phyloP scores from a whole-genome alignment of 441 rosid species.

The Aleurites moluccanus region DNA sequence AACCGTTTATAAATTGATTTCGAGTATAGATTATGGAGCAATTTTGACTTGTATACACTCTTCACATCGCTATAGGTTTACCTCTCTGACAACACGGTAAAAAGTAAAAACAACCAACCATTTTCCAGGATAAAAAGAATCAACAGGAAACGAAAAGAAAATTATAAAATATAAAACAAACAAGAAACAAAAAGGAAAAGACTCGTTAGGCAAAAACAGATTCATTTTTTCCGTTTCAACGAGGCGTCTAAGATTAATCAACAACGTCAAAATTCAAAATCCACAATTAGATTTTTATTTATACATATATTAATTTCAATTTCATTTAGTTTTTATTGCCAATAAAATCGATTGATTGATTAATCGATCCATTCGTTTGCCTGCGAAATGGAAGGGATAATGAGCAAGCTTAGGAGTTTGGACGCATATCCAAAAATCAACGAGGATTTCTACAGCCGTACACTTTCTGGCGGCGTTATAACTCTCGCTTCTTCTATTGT shows the following conservation, averaged over 20 bases:
- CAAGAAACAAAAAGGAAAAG: neutral
- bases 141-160: neutral
- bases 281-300: neutral
- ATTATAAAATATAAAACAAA: neutral
- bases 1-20: too few relatives aligned
- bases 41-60: too few relatives aligned
- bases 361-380: conserved; percentile 1
- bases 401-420: conserved; percentile 69
- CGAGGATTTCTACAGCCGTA: conserved; percentile 93
- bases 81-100: too few relatives aligned
- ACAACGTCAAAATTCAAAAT: neutral
- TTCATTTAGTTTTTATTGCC: neutral
- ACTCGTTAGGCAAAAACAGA: neutral
- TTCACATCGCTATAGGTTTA: too few relatives aligned
- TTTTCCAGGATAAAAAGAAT: too few relatives aligned
- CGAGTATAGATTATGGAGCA: too few relatives aligned
- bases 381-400: conserved; percentile 56
- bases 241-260: neutral
- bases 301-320: neutral
- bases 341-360: neutral
- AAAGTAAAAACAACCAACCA: too few relatives aligned
- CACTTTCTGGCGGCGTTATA: conserved; percentile 89
- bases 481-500: conserved; percentile 79
- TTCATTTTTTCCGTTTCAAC: neutral
- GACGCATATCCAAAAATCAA: conserved; percentile 95